phyloP scores from a whole-genome alignment of 352 stramenopile species.

The Globisporangium cystogenes region DNA sequence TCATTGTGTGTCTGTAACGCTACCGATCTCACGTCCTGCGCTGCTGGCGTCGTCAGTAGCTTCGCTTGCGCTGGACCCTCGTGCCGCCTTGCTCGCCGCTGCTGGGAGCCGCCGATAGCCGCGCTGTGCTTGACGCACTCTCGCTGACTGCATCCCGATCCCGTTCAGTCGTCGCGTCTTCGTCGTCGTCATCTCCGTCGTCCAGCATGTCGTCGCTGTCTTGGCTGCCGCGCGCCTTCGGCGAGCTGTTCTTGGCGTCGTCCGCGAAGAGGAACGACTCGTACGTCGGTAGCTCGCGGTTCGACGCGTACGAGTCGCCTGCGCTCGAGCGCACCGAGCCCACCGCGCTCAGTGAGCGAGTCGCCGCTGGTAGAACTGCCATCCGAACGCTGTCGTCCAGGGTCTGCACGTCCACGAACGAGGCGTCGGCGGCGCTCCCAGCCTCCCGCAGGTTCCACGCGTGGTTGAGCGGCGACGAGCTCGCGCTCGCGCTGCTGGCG shows the following conservation, averaged over 20 bases:
- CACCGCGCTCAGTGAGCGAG: constrained; percentile 1
- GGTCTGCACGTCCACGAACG: neutral
- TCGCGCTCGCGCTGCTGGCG: constrained; percentile 1
- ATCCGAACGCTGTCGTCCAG: neutral
- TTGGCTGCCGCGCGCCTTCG: constrained; percentile 15
- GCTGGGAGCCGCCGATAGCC: no score
- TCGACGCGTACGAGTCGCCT: constrained; percentile 28
- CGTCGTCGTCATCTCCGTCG: constrained; percentile 13
- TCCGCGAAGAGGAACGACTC: constrained; percentile 14
- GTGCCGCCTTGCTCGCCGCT: neutral
- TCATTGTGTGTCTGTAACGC: neutral
- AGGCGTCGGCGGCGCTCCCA: neutral
- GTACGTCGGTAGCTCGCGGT: constrained; percentile 9
- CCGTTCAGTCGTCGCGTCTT: neutral
- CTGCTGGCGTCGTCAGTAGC: neutral
- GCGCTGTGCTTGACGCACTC: no score
- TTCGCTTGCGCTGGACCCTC: neutral
- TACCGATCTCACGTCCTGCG: neutral
- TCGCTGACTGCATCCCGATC: neutral
- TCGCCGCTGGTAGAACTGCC: neutral
- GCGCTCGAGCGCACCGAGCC: constrained; percentile 11
- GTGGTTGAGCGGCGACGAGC: neutral
- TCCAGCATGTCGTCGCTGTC: constrained; percentile 17
- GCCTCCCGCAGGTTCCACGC: constrained; percentile 3
- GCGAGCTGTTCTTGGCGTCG: constrained; percentile 1